Conservation (phyloP, 768 basidiomycete genomes). For the Podaxis rugospora region DNA sequence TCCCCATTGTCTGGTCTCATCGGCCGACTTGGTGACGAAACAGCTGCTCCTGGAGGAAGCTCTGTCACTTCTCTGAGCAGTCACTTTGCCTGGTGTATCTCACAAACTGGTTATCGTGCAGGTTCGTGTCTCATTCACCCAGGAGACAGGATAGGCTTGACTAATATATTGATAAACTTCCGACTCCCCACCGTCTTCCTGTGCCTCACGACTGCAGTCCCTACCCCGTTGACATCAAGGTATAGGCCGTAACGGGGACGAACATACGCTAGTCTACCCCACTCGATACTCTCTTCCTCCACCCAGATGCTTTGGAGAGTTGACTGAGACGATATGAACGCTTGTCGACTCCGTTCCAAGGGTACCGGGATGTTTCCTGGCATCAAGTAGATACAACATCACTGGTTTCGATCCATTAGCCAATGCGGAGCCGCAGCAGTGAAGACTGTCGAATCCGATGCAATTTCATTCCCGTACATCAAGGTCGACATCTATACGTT, state of each 20-base stretch:
- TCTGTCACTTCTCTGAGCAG: conserved; percentile 30
- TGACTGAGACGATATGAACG: conserved; percentile 31
- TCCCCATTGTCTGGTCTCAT: conserved; percentile 33
- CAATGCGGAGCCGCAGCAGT: conserved; percentile 13
- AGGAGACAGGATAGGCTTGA: conserved; percentile 35
- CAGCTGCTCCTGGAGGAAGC: conserved; percentile 8
- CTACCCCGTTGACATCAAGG: neutral
- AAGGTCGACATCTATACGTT: conserved; percentile 24
- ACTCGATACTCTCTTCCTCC: conserved; percentile 30
- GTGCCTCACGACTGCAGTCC: neutral
- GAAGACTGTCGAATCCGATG: conserved; percentile 26
- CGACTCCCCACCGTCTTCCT: conserved; percentile 34
- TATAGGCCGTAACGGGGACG: conserved; percentile 37
- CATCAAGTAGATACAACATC: conserved; percentile 31
- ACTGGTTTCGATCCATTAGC: no score
- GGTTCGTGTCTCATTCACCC: conserved; percentile 34
- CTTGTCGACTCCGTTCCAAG: conserved; percentile 37
- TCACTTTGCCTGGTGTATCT: conserved; percentile 16
- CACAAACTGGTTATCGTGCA: neutral
- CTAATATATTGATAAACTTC: conserved; percentile 27
- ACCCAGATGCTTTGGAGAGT: conserved; percentile 35
- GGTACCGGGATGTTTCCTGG: conserved; percentile 43
- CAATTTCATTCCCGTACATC: conserved; percentile 31
- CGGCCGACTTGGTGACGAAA: conserved; percentile 18
- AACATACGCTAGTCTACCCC: conserved; percentile 33